phyloP scores from a whole-genome alignment of 331 rosid species.

The Telfairia occidentalis region DNA sequence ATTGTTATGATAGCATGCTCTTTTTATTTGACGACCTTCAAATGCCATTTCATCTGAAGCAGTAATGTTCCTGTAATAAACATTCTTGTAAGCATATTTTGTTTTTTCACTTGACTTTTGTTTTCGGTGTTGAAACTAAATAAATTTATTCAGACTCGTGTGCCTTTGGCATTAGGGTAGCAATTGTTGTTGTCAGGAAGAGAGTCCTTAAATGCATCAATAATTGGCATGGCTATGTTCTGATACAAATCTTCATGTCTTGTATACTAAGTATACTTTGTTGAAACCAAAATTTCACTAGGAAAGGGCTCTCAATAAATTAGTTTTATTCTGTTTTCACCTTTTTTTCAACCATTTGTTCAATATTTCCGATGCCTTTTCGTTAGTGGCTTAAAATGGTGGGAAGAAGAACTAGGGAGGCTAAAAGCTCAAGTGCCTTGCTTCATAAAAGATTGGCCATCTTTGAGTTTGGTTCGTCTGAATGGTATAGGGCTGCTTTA shows the following conservation, averaged over 20 bases:
- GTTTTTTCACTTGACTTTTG: background rate
- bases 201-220: background rate
- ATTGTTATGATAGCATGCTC: conserved; percentile 25
- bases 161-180: background rate
- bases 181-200: background rate
- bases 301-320: background rate
- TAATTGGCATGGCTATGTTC: background rate
- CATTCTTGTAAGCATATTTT: background rate
- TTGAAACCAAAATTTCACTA: background rate
- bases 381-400: background rate
- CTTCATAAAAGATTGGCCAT: background rate
- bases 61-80: background rate
- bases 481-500: background rate
- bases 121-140: background rate
- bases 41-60: conserved; percentile 1
- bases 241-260: background rate
- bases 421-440: background rate
- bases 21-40: conserved; percentile 19
- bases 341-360: background rate
- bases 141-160: background rate
- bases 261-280: background rate
- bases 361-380: background rate
- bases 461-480: background rate
- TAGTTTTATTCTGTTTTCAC: background rate
- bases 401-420: background rate